Percentiles rank a stretch among this genome's conserved stretches.
Conservation (phyloP, 768 basidiomycete species). For the Suillus placidus region DNA sequence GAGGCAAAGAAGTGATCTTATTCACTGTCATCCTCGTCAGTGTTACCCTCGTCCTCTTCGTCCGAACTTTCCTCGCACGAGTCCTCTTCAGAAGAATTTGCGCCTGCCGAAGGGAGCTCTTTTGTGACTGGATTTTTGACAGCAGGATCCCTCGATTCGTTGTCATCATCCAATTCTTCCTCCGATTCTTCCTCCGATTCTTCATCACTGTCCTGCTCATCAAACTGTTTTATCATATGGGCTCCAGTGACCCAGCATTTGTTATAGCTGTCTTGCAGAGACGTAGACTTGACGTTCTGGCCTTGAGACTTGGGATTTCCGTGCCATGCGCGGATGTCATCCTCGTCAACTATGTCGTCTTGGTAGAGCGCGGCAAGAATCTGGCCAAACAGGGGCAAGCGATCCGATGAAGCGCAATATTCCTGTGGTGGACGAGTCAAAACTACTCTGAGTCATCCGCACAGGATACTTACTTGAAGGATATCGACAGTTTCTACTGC, state of each 20-base stretch:
- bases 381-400: slow-evolving; percentile 77
- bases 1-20: slow-evolving; percentile 5
- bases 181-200: slow-evolving; percentile 38
- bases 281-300: slow-evolving; percentile 43
- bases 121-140: slow-evolving; percentile 2
- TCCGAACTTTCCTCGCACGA: slow-evolving; percentile 22
- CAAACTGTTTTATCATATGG: slow-evolving; percentile 79
- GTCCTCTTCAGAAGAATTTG: slow-evolving; percentile 20
- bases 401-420: slow-evolving; percentile 65
- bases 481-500: slow-evolving; percentile 76
- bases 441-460: background rate
- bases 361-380: slow-evolving; percentile 88
- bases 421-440: slow-evolving; percentile 40
- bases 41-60: slow-evolving; percentile 15
- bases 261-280: slow-evolving; percentile 55
- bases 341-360: slow-evolving; percentile 88
- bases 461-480: slow-evolving; percentile 62
- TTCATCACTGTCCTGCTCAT: slow-evolving; percentile 69
- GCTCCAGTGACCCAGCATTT: slow-evolving; percentile 72
- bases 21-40: slow-evolving; percentile 12
- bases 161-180: slow-evolving; percentile 28
- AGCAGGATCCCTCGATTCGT: slow-evolving; percentile 16
- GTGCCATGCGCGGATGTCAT: slow-evolving; percentile 90
- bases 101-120: background rate
- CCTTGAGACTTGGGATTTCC: slow-evolving; percentile 56